A percentile compares a stretch with the other conserved stretches of the same genome.
Evolutionary conservation across 768 basidiomycete genomes (phyloP).

Genomic region (Trichaptum fuscoviolaceum): DNA sequence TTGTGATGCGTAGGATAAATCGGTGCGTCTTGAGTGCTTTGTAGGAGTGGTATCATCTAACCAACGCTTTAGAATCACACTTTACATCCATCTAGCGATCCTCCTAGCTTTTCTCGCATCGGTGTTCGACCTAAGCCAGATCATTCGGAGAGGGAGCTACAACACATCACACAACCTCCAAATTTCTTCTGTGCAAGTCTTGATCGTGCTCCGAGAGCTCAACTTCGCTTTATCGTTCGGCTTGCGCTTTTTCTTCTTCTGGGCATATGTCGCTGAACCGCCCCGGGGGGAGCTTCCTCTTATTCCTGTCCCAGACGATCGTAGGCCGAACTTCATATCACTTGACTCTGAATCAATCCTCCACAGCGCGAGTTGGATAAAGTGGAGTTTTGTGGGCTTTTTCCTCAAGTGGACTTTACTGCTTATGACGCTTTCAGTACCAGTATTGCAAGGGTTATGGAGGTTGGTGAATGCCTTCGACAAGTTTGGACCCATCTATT

Average conservation of each 20-base stretch:
- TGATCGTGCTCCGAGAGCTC: conserved; percentile 53
- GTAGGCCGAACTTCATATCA: conserved; percentile 14
- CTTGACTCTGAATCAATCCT: conserved; percentile 16
- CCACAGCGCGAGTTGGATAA: conserved; percentile 61
- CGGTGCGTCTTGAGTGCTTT: conserved; percentile 34
- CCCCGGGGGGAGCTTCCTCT: conserved; percentile 39
- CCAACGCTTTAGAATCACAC: conserved; percentile 30
- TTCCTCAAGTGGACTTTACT: conserved; percentile 50
- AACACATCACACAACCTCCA: conserved; percentile 20
- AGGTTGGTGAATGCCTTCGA: conserved; percentile 37
- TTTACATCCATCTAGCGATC: conserved; percentile 52
- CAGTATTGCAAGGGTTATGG: conserved; percentile 61
- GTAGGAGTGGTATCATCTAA: neutral
- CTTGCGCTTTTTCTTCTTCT: conserved; percentile 60
- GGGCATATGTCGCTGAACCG: conserved; percentile 56
- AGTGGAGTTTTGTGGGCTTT: conserved; percentile 55
- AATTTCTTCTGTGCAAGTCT: conserved; percentile 26
- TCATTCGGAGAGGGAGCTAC: conserved; percentile 36
- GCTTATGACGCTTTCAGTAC: conserved; percentile 37
- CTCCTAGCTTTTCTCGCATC: conserved; percentile 58
- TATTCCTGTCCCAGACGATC: conserved; percentile 10
- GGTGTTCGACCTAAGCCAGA: conserved; percentile 55
- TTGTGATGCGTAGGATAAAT: conserved; percentile 46
- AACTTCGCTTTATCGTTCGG: conserved; percentile 52
- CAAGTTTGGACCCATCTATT: conserved; percentile 44